Evolutionary conservation across 2,329 filamentous ascomycete species (phyloP), one percentile per base, ranked within the genome.

Genomic region (Macrophomina phaseolina): DNA sequence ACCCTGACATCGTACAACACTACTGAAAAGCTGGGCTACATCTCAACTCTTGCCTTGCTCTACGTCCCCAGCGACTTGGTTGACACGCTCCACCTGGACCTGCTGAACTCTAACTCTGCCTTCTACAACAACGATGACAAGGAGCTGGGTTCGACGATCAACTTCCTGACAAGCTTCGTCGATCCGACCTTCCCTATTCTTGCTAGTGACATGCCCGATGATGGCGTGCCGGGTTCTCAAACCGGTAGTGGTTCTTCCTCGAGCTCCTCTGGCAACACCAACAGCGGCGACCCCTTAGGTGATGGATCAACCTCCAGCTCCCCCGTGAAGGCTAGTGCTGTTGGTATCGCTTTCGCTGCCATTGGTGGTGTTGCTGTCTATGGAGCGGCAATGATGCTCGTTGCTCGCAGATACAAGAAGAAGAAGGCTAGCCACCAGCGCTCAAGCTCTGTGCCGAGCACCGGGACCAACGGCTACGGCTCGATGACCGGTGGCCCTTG

Each of bases 371-470:
- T 92, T 49, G 91, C 90, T 61, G 89, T 93, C n/a, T 97, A 97
- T 72, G 94, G 93, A 75, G 92, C 91, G 12, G 93, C 92, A 77
- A 97, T 97, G 94, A 94, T 97, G 82, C 89, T 95, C 74, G 88
- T 97, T 71, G 94, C 94, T 60, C 90, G 93, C 69, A 88, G 94
- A 68, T 97, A 97, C 86, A 92, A 94, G 85, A 90, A 91, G 82
- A 93, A 91, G 85, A 90, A 89, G 80, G 87, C 91, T 76, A 83
- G 88, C 61, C 92, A 96, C 81, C 87, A 89, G 74, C 91, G 93
- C 68, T 85, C 90, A 63, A 92, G 89, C 84, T 96, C 92, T 53
- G 81, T 94, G 61, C 86, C 89, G 65, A 91, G 87, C 82, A 93
- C 90, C 49, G 81, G 91, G 69, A 85, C 83, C 70, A 69, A 76